phyloP scores from a whole-genome alignment of 768 basidiomycete genomes.

The Saitozyma podzolica region DNA sequence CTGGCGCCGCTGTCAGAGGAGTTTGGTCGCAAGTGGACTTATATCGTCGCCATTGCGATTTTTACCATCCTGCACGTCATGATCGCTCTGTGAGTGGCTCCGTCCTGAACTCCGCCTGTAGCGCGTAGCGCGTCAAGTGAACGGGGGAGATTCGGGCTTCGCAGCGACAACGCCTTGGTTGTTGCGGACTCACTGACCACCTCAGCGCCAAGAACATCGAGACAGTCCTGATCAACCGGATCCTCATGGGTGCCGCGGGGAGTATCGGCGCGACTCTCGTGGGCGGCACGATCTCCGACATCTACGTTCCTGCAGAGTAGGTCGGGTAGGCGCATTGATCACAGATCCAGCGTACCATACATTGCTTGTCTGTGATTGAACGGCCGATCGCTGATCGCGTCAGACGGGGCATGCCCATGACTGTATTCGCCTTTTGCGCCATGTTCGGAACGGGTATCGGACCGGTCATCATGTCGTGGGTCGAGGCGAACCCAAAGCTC shows the following conservation, averaged over 20 bases:
- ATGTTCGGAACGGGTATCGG: slow-evolving; percentile 67
- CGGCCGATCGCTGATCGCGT: neutral
- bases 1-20: slow-evolving; percentile 47
- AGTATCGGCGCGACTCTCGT: slow-evolving; percentile 53
- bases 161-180: too few species aligned
- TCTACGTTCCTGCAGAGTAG: slow-evolving; percentile 47
- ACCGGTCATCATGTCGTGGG: slow-evolving; percentile 61
- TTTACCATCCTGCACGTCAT: slow-evolving; percentile 22
- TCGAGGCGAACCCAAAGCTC: slow-evolving; percentile 62
- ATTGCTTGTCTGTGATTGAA: neutral
- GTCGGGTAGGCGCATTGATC: slow-evolving; percentile 4
- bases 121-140: too few species aligned
- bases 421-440: slow-evolving; percentile 66
- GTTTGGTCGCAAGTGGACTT: slow-evolving; percentile 47
- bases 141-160: too few species aligned
- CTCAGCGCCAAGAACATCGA: slow-evolving; percentile 50
- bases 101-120: neutral
- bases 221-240: slow-evolving; percentile 49
- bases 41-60: slow-evolving; percentile 37
- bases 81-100: slow-evolving; percentile 18
- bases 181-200: slow-evolving; percentile 15
- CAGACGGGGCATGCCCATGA: slow-evolving; percentile 77
- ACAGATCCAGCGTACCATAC: too few species aligned
- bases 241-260: slow-evolving; percentile 51
- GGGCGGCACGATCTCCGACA: slow-evolving; percentile 54